phyloP scores from a whole-genome alignment of 140 eudicot genomes.

The Anethum foeniculum region DNA sequence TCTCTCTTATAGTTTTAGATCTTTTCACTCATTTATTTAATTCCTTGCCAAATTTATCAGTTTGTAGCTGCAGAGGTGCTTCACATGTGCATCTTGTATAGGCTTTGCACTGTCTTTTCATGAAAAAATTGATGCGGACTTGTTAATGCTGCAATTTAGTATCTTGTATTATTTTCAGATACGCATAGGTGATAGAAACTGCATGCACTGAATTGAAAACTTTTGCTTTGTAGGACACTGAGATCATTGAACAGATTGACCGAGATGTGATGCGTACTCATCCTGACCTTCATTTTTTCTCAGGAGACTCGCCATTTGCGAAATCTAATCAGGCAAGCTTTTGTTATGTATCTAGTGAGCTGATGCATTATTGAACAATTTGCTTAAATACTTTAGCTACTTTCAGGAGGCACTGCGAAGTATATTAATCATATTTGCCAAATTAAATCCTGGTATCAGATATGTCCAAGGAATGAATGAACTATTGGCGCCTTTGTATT shows the following conservation, averaged over 20 bases:
- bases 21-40: not conserved
- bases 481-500: slow-evolving; percentile 74
- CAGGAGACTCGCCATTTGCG: slow-evolving; percentile 72
- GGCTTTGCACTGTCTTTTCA: not conserved
- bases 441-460: slow-evolving; percentile 87
- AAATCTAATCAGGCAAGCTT: slow-evolving; percentile 61
- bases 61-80: not conserved
- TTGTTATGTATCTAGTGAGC: slow-evolving; percentile 9
- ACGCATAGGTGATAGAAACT: not conserved
- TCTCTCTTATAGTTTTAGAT: not conserved
- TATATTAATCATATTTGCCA: slow-evolving; percentile 74
- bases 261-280: slow-evolving; percentile 96
- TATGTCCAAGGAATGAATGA: slow-evolving; percentile 99
- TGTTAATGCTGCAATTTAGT: not conserved
- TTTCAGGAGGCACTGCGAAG: slow-evolving; percentile 58
- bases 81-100: not conserved
- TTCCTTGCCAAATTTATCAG: not conserved
- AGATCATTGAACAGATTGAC: slow-evolving; percentile 89
- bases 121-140: not conserved
- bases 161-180: not conserved
- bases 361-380: slow-evolving; percentile 11
- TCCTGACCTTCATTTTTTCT: slow-evolving; percentile 92
- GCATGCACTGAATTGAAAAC: slow-evolving; percentile 1
- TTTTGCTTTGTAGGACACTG: slow-evolving; percentile 59
- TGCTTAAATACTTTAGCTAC: slow-evolving; percentile 9